phyloP scores from a whole-genome alignment of 83 land plant species.

The Picea abies region DNA sequence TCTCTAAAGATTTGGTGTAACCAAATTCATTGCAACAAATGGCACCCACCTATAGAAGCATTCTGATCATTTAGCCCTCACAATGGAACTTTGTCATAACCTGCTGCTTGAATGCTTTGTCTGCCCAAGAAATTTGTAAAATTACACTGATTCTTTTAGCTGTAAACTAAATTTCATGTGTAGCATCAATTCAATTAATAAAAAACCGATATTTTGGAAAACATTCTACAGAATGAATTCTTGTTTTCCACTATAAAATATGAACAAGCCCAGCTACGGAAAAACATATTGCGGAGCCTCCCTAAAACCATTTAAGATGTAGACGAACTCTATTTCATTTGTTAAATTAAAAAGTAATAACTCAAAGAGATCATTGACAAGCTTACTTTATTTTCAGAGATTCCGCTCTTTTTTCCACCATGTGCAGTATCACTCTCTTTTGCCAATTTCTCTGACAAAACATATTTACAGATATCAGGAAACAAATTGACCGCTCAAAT shows the following conservation, averaged over 20 bases:
- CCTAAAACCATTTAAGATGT: not conserved
- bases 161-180: not conserved
- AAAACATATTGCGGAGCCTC: not conserved
- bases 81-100: not conserved
- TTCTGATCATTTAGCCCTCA: not conserved
- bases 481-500: not conserved
- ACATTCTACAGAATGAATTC: not conserved
- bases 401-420: not conserved
- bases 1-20: not conserved
- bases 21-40: not conserved
- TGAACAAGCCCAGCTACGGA: not conserved
- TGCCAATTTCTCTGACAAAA: not conserved
- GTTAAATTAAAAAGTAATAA: not conserved
- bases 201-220: not conserved
- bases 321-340: not conserved
- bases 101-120: not conserved
- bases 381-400: constrained; percentile 1
- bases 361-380: not conserved
- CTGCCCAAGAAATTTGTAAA: not conserved
- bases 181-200: too few relatives aligned
- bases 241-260: not conserved
- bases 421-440: not conserved
- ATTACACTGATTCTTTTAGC: not conserved
- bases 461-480: not conserved
- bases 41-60: not conserved